Evolutionary conservation across 164 flowering plant species (phyloP), one percentile per base, ranked within the genome.

Genomic region (Stephania cephalantha): DNA sequence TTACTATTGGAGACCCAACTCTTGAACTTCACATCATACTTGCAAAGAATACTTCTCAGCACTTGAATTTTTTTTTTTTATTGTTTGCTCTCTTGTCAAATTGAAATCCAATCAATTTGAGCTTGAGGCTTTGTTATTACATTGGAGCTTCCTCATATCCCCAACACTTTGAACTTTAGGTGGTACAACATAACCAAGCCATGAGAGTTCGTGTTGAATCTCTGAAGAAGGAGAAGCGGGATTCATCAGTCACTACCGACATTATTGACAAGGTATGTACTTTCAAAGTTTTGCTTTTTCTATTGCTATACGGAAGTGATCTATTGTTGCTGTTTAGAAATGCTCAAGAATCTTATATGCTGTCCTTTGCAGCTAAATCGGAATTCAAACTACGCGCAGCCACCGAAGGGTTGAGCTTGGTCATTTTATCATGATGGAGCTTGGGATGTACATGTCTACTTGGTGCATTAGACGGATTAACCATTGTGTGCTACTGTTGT

Each of bases 151-250:
- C 71, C 8, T 52, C 11, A 25, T 75, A 69, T 15, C 58, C 12
- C 18, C 8, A 68, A 6, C 9, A 1, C 31, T 4, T 66, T 77
- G 64, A 65, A 42, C 31, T 73, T 75, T 77, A 89, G 92, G 87
- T 83, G 74, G 87, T 79, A 79, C 84, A 86, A 74, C 83, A 79
- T 66, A 88, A 84, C 68, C 77, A 64, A 58, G 72, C 70, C 5
- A 68, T 78, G 20, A 72, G 76, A 79, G 83, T 83, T 76, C 86
- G 79, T 11, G 17, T 87, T 66, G 88, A 86, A 71, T 80, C 64
- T 44, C 81, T 86, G 3, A 87, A 80, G 85, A 77, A 79, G 76
- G 79, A 73, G 74, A 73, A 13, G 48, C 82, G 77, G 67, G 82
- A 82, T 72, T 70, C 71, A 15, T 82, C 81, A 25, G 79, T 72